Percentiles rank a stretch among this genome's conserved stretches.
These are phyloP conservation scores for Colletotrichum sp. DNA, from an alignment of 2,329 filamentous ascomycete genomes.

Conservation along the genomic window DNA sequence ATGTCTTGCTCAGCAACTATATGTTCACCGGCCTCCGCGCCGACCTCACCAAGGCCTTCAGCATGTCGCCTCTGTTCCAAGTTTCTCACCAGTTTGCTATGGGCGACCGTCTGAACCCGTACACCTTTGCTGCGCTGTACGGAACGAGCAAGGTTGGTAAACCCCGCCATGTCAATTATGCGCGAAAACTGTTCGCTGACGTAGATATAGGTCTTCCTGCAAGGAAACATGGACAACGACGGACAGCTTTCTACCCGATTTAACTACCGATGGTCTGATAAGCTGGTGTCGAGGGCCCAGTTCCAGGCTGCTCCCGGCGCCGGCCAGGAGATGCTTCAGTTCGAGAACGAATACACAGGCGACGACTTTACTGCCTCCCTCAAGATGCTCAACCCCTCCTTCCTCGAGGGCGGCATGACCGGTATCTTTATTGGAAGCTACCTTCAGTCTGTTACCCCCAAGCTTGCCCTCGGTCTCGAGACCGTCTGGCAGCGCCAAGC, in stretches of 20 bases:
- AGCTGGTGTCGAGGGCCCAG: slow-evolving; percentile 84
- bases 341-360: slow-evolving; percentile 96
- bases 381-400: slow-evolving; percentile 95
- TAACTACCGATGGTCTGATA: slow-evolving; percentile 87
- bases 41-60: slow-evolving; percentile 96
- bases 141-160: slow-evolving; percentile 84
- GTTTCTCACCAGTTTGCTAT: slow-evolving; percentile 96
- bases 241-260: slow-evolving; percentile 85
- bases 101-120: slow-evolving; percentile 91
- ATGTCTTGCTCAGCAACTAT: slow-evolving; percentile 94
- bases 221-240: slow-evolving; percentile 95
- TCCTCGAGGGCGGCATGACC: slow-evolving; percentile 88
- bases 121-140: slow-evolving; percentile 93
- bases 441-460: slow-evolving; percentile 89
- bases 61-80: slow-evolving; percentile 92
- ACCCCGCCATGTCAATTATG: neutral
- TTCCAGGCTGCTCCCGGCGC: slow-evolving; percentile 81
- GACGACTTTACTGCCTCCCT: slow-evolving; percentile 91
- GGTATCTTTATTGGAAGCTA: slow-evolving; percentile 97
- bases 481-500: slow-evolving; percentile 91
- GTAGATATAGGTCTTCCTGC: slow-evolving; percentile 78
- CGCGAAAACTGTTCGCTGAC: slow-evolving; percentile 1
- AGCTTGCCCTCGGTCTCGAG: slow-evolving; percentile 86
- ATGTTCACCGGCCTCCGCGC: slow-evolving; percentile 97
- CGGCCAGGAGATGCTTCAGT: slow-evolving; percentile 84